A percentile compares a stretch with the other conserved stretches of the same genome.
Conservation (phyloP, 2,329 filamentous ascomycete species). For the Tympanopsis confertula region DNA sequence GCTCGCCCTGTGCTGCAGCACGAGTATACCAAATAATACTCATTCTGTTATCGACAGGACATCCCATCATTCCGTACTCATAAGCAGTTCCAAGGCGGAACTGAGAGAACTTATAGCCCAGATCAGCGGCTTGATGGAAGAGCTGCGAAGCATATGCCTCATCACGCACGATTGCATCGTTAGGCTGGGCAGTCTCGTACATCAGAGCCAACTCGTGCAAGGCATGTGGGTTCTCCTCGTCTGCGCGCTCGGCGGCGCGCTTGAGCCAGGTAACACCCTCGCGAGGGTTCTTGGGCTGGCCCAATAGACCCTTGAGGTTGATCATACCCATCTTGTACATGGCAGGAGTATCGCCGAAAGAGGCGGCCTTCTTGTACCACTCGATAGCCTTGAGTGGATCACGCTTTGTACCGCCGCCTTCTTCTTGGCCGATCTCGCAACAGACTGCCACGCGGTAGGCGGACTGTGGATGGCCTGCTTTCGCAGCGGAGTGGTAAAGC, state of each 20-base stretch:
- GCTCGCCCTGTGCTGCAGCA: slow-evolving; percentile 84
- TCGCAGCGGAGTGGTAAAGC: slow-evolving; percentile 87
- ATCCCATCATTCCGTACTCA: slow-evolving; percentile 79
- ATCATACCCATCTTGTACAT: slow-evolving; percentile 99
- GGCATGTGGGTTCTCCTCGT: slow-evolving; percentile 84
- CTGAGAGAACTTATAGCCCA: slow-evolving; percentile 93
- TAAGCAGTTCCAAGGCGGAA: slow-evolving; percentile 78
- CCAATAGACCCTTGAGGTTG: slow-evolving; percentile 81
- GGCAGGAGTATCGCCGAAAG: slow-evolving; percentile 78
- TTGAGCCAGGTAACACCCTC: slow-evolving; percentile 91
- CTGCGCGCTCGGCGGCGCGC: slow-evolving; percentile 77
- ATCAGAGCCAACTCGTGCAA: slow-evolving; percentile 73
- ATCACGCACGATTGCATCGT: slow-evolving; percentile 69
- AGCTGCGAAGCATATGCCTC: slow-evolving; percentile 70
- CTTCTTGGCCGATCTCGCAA: slow-evolving; percentile 90
- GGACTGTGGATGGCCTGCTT: slow-evolving; percentile 71
- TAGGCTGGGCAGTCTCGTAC: slow-evolving; percentile 51
- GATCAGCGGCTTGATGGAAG: slow-evolving; percentile 72
- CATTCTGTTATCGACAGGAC: slow-evolving; percentile 68
- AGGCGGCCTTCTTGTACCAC: slow-evolving; percentile 92
- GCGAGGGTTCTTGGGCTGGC: slow-evolving; percentile 68
- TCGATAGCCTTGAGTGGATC: slow-evolving; percentile 91
- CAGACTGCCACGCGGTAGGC: slow-evolving; percentile 94
- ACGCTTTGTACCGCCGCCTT: slow-evolving; percentile 81
- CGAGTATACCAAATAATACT: slow-evolving; percentile 91